Evolutionary conservation across 345 rosid genomes (phyloP).

Genomic region (Populus simonii): DNA sequence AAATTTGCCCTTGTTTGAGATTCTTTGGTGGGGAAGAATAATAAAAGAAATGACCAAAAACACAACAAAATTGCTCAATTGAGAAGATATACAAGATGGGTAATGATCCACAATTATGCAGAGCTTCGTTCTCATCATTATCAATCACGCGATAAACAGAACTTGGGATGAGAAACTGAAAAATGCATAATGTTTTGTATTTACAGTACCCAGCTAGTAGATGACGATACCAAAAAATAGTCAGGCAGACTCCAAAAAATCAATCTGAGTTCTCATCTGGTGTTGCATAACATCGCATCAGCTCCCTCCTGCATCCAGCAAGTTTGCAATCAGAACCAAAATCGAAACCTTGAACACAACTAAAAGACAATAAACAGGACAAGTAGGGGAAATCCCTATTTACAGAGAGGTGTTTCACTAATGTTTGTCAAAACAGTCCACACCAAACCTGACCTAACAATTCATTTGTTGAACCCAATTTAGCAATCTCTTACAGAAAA

Average conservation of each 20-base stretch:
- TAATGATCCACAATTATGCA: slow-evolving; percentile 7
- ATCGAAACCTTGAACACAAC: too few relatives aligned
- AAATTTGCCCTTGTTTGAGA: background rate
- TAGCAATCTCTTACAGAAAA: background rate
- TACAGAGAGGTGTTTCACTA: background rate
- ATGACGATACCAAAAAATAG: slow-evolving; percentile 5
- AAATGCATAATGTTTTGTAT: slow-evolving; percentile 13
- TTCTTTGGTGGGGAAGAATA: background rate
- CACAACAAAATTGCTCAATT: background rate
- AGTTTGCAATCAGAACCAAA: slow-evolving; percentile 6
- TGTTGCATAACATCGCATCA: slow-evolving; percentile 13
- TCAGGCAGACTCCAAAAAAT: background rate
- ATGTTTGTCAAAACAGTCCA: background rate
- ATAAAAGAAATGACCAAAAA: background rate
- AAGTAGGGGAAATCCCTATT: background rate
- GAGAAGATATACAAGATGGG: slow-evolving; percentile 14
- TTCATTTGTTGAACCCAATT: background rate
- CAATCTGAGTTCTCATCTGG: background rate
- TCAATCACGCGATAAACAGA: slow-evolving; percentile 5
- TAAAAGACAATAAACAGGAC: background rate
- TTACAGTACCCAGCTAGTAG: slow-evolving; percentile 26
- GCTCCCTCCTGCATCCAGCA: slow-evolving; percentile 40
- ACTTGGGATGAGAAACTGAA: slow-evolving; percentile 17
- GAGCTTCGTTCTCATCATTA: slow-evolving; percentile 16
- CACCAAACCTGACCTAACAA: background rate